phyloP scores from a whole-genome alignment of 202 grass and related monocot species.

The Eragrostis tef region DNA sequence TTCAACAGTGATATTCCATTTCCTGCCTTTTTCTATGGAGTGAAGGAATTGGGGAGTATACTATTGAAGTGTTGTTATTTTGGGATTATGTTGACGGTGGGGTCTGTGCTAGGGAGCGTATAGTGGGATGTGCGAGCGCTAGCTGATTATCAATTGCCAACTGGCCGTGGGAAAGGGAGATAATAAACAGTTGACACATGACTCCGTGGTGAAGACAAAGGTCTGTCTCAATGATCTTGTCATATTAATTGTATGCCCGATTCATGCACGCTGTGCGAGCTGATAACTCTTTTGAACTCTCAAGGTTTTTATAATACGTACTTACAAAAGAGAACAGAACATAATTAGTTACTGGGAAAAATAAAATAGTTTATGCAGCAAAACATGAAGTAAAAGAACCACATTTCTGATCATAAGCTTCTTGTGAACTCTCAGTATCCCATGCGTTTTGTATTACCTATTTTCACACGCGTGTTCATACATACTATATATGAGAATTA shows the following conservation, averaged over 20 bases:
- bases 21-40: slow-evolving; percentile 56
- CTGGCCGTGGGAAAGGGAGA: slow-evolving; percentile 52
- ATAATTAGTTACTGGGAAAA: not conserved
- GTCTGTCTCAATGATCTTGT: slow-evolving; percentile 39
- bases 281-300: not conserved
- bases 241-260: slow-evolving; percentile 19
- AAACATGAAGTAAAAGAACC: not conserved
- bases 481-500: too few relatives aligned
- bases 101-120: slow-evolving; percentile 23
- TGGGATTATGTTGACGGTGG: slow-evolving; percentile 20
- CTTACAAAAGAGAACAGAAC: not conserved
- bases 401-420: too few relatives aligned
- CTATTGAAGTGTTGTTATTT: slow-evolving; percentile 40
- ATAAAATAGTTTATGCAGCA: not conserved
- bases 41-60: slow-evolving; percentile 60
- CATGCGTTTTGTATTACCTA: too few relatives aligned
- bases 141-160: slow-evolving; percentile 44
- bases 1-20: slow-evolving; percentile 64
- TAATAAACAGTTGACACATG: slow-evolving; percentile 59
- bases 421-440: too few relatives aligned
- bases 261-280: slow-evolving; percentile 9
- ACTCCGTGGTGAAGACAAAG: slow-evolving; percentile 41
- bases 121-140: slow-evolving; percentile 47
- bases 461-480: too few relatives aligned
- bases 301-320: not conserved